phyloP scores from a whole-genome alignment of 1,139 yeast species.

The Arxiozyma bovina region DNA sequence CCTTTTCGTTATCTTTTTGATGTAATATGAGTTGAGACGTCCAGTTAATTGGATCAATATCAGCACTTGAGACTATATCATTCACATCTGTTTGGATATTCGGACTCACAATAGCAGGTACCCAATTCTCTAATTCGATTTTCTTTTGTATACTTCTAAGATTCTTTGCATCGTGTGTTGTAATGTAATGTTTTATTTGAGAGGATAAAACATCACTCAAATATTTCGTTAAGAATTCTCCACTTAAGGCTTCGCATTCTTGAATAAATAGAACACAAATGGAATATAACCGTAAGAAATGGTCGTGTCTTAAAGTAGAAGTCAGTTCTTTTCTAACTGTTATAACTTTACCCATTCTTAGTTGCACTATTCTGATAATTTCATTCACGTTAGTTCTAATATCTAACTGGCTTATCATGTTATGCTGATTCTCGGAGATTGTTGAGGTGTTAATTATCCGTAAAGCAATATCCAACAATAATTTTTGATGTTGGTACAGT shows the following conservation, averaged over 20 bases:
- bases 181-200: slow-evolving; percentile 56
- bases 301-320: slow-evolving; percentile 44
- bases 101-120: slow-evolving; percentile 48
- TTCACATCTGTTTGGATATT: slow-evolving; percentile 46
- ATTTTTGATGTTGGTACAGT: slow-evolving; percentile 67
- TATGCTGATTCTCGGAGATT: slow-evolving; percentile 25
- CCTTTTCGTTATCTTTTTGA: slow-evolving; percentile 3
- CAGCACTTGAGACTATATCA: slow-evolving; percentile 45
- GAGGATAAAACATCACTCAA: slow-evolving; percentile 59
- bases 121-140: slow-evolving; percentile 73
- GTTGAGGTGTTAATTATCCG: slow-evolving; percentile 36
- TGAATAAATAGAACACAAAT: slow-evolving; percentile 61
- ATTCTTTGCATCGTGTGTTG: slow-evolving; percentile 47
- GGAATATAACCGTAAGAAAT: slow-evolving; percentile 59
- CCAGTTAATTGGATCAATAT: slow-evolving; percentile 47
- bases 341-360: slow-evolving; percentile 68
- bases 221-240: slow-evolving; percentile 53
- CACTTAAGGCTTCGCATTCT: slow-evolving; percentile 81
- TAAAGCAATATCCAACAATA: slow-evolving; percentile 64
- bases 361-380: slow-evolving; percentile 66
- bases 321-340: slow-evolving; percentile 70
- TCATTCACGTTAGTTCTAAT: slow-evolving; percentile 46
- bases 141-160: slow-evolving; percentile 37
- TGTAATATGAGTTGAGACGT: slow-evolving; percentile 33
- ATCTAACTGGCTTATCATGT: slow-evolving; percentile 52